Conservation (phyloP, 192 early-diverging fungal species). For the Linnemannia hyalina region DNA sequence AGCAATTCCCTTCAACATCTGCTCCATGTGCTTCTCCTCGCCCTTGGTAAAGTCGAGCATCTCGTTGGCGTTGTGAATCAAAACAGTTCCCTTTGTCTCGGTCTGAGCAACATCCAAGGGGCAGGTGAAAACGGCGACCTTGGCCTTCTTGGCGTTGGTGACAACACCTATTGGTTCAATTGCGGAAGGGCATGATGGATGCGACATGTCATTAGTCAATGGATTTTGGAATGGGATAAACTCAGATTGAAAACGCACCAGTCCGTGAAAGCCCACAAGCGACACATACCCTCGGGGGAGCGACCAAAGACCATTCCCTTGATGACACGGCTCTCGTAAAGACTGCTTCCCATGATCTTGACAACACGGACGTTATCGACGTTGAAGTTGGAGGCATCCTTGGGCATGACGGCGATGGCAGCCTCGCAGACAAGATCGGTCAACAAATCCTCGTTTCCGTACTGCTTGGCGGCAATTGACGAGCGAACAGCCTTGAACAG, state of each 20-base stretch:
- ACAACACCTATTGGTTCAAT: constrained; percentile 63
- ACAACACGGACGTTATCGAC: constrained; percentile 97
- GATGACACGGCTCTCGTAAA: constrained; percentile 91
- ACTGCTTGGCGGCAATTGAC: constrained; percentile 94
- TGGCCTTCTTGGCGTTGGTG: constrained; percentile 82
- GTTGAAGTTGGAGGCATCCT: constrained; percentile 89
- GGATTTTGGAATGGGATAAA: background rate
- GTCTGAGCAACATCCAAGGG: constrained; percentile 94
- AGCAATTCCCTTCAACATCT: constrained; percentile 87
- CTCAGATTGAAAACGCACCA: background rate
- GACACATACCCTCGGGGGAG: constrained; percentile 80
- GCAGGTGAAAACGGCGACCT: constrained; percentile 96
- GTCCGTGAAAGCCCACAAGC: background rate
- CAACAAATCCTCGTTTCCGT: constrained; percentile 94
- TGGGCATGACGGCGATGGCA: constrained; percentile 90
- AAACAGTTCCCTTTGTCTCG: constrained; percentile 98
- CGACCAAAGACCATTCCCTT: constrained; percentile 98
- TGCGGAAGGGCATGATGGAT: background rate
- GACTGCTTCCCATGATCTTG: constrained; percentile 94
- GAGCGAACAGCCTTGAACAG: constrained; percentile 82
- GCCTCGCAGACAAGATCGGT: constrained; percentile 86
- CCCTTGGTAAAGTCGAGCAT: constrained; percentile 98
- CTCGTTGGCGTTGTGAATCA: constrained; percentile 95
- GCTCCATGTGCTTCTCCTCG: constrained; percentile 94
- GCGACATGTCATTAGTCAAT: background rate